Conservation (phyloP, 176 grass and related monocot species). For the Bromus sterilis region DNA sequence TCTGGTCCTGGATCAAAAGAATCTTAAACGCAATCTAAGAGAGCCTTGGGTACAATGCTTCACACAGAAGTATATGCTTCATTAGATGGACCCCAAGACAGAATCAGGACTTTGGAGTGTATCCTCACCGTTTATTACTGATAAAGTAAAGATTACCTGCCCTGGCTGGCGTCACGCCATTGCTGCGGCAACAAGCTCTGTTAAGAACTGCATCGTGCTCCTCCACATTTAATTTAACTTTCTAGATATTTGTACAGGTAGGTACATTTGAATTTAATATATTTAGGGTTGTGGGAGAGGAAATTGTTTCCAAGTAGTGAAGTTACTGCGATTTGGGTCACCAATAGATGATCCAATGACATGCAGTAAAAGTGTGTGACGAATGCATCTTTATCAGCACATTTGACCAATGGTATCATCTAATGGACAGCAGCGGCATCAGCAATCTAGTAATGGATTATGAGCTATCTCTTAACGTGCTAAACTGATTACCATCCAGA, state of each 20-base stretch:
- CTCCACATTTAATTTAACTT: background rate
- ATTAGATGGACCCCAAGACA: background rate
- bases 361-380: background rate
- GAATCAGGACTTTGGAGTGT: background rate
- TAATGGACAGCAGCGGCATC: background rate
- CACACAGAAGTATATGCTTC: background rate
- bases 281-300: background rate
- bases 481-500: background rate
- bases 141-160: too few species aligned
- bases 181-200: background rate
- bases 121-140: background rate
- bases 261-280: background rate
- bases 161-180: background rate
- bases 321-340: background rate
- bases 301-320: background rate
- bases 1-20: background rate
- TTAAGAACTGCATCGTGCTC: background rate
- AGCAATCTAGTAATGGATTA: background rate
- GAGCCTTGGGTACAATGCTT: background rate
- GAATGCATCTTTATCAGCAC: background rate
- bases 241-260: background rate
- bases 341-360: background rate
- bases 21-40: slow-evolving; percentile 12
- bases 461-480: background rate
- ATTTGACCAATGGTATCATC: background rate